A percentile compares a stretch with the other conserved stretches of the same genome.
Evolutionary conservation across 2,329 filamentous ascomycete genomes (phyloP).

Genomic region (Phialocephala subalpina): DNA sequence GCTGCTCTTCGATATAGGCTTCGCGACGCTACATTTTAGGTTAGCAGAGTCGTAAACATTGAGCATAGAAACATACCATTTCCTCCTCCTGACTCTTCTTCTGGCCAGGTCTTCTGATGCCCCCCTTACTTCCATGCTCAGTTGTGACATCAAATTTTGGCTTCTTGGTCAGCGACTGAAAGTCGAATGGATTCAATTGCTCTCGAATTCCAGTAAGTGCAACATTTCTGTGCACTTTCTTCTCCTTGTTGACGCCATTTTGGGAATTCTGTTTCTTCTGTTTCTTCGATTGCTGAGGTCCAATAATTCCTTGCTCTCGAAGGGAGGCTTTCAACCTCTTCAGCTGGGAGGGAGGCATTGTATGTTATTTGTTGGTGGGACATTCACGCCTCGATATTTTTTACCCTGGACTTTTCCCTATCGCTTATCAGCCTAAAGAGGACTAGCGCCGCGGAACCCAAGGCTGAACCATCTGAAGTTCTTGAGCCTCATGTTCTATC

Average conservation of each 20-base stretch:
- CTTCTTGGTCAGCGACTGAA: conserved; percentile 79
- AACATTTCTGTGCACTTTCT: conserved; percentile 77
- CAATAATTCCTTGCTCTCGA: conserved; percentile 86
- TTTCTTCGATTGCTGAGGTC: conserved; percentile 94
- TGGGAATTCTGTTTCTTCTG: conserved; percentile 80
- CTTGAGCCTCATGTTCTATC: background rate
- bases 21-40: conserved; percentile 27
- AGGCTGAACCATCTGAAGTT: conserved; percentile 6
- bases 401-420: conserved; percentile 23
- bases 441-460: conserved; percentile 9
- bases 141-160: conserved; percentile 87
- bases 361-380: conserved; percentile 23
- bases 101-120: conserved; percentile 80
- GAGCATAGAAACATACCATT: conserved; percentile 60
- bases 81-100: conserved; percentile 89
- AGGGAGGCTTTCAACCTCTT: conserved; percentile 95
- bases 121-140: conserved; percentile 53
- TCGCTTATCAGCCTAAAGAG: conserved; percentile 32
- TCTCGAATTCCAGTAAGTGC: conserved; percentile 89
- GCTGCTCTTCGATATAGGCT: conserved; percentile 68
- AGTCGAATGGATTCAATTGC: conserved; percentile 97
- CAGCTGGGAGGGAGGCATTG: conserved; percentile 94
- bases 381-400: conserved; percentile 28
- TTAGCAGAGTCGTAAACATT: conserved; percentile 21
- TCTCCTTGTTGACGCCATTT: conserved; percentile 71